Evolutionary conservation across 108 stramenopile genomes (phyloP), one percentile per base, ranked within the genome.

Genomic region (Tribonema minus): DNA sequence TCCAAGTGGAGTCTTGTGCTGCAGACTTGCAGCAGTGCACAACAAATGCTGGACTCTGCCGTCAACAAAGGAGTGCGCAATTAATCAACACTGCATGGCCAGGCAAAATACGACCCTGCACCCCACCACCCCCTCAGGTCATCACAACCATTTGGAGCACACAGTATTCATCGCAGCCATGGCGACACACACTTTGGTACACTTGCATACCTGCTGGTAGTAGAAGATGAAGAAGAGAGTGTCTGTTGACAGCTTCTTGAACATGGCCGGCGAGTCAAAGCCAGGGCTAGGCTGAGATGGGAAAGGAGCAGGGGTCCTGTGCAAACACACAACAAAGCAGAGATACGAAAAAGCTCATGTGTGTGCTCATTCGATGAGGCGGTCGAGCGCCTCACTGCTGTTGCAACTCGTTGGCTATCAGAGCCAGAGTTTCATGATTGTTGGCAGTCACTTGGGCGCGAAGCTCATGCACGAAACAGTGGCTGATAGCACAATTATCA

Each of bases 221-320:
- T 98, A 98, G 82, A 99, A 99, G 80, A 96, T 94, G 79, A 97
- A 95, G 87, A 99, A 99, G n/a, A 98, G 87, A n/a, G 91, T 91
- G 87, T 99, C 98, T 27, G 92, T 90, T 54, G 92, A 92, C 23
- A 98, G 81, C 86, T 95, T 96, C 81, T 97, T 95, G 73, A 97
- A 96, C 33, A 97, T 84, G 27, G 91, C 90, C 15, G 96, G 92
- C 69, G 90, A 92, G 38, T 96, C 97, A 68, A 97, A 92, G 67
- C 88, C 86, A 3, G 91, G 75, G 9, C 91, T 85, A 28, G 98
- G 97, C 9, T 75, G 72, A 3, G 92, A 76, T 3, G 97, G 97
- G 71, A 94, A 99, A 39, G 91, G 91, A 4, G 93, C 64, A 4
- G 92, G 93, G 2, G 91, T 91, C 29, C 92, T 90, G 78, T 25